phyloP scores from a whole-genome alignment of 2,329 filamentous ascomycete species.

The Byssothecium circinans region DNA sequence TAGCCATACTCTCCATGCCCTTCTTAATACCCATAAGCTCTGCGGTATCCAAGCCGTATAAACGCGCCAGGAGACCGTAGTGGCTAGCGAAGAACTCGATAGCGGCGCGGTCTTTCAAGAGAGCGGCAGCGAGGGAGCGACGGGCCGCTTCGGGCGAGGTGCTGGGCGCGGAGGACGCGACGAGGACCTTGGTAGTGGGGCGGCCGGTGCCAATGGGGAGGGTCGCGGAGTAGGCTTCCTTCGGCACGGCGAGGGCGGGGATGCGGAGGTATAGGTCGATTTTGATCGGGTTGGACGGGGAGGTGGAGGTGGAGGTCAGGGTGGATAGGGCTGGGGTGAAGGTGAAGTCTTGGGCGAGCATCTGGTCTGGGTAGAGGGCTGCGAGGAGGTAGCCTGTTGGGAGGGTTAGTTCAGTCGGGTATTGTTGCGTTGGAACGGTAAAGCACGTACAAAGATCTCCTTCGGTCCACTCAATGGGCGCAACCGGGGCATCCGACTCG shows the following conservation, averaged over 20 bases:
- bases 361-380: constrained; percentile 15
- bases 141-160: constrained; percentile 4
- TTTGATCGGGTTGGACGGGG: constrained; percentile 7
- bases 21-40: constrained; percentile 13
- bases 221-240: constrained; percentile 6
- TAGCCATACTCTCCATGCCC: constrained; percentile 20
- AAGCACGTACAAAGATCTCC: constrained; percentile 16
- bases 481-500: neutral
- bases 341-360: constrained; percentile 8
- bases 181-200: constrained; percentile 8
- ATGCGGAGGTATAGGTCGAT: constrained; percentile 13
- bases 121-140: constrained; percentile 10
- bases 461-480: constrained; percentile 18
- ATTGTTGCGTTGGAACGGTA: neutral
- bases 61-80: constrained; percentile 13
- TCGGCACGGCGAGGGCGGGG: constrained; percentile 1
- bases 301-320: constrained; percentile 1
- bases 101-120: constrained; percentile 5
- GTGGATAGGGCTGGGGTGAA: constrained; percentile 18
- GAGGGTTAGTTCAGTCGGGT: constrained; percentile 3
- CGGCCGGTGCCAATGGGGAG: constrained; percentile 23
- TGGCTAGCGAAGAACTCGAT: constrained; percentile 6
- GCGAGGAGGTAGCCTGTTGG: constrained; percentile 21
- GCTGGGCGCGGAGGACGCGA: constrained; percentile 15
- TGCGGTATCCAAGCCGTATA: constrained; percentile 5